Evolutionary conservation across 176 grass and related monocot genomes (phyloP).

Genomic region (Hordeum marinum): DNA sequence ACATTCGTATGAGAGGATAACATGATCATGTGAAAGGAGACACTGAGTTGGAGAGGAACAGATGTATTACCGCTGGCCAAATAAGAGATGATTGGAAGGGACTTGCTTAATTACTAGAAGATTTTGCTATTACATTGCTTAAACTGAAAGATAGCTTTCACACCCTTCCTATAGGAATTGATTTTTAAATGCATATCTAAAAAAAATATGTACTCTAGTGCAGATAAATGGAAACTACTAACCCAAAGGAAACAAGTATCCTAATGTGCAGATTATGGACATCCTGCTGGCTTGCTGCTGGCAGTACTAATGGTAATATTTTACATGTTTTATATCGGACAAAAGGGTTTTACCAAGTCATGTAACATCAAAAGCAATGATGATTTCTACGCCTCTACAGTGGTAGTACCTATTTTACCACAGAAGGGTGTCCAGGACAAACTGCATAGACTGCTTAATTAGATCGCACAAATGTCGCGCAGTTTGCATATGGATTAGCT

Average conservation of each 20-base stretch:
- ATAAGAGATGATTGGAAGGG: not conserved
- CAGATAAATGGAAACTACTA: not conserved
- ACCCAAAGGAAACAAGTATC: not conserved
- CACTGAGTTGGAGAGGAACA: too few species aligned
- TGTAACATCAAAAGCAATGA: slow-evolving; percentile 6
- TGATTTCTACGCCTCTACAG: not conserved
- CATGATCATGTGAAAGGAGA: too few species aligned
- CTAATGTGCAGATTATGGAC: not conserved
- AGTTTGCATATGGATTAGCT: slow-evolving; percentile 81
- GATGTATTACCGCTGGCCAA: not conserved
- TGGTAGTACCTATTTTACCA: slow-evolving; percentile 38
- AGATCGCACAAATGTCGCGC: slow-evolving; percentile 90
- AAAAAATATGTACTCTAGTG: not conserved
- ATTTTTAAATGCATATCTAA: not conserved
- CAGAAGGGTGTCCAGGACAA: slow-evolving; percentile 91
- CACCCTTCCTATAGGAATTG: not conserved
- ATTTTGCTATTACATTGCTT: not conserved
- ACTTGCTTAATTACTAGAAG: not conserved
- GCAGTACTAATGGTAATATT: slow-evolving; percentile 2
- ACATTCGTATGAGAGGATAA: too few species aligned
- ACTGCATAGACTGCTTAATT: slow-evolving; percentile 97
- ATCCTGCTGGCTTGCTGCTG: not conserved
- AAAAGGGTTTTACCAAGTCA: slow-evolving; percentile 11
- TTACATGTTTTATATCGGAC: slow-evolving; percentile 33
- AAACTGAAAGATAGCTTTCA: not conserved